Conservation (phyloP, 2,329 filamentous ascomycete species). For the Pseudogymnoascus sp. region DNA sequence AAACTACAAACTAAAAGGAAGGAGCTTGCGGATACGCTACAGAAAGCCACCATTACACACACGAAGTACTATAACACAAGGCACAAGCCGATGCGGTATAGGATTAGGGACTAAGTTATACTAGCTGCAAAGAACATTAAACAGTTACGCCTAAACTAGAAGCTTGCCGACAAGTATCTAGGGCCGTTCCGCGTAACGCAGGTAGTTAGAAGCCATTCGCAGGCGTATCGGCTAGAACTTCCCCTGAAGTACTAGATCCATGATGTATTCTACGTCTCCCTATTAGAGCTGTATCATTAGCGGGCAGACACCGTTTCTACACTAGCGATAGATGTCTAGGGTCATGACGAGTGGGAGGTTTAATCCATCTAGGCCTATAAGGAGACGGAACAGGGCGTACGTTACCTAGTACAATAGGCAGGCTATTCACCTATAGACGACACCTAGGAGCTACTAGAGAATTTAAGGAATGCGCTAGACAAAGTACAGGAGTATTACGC, state of each 20-base stretch:
- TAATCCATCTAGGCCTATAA: background rate
- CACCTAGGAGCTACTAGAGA: background rate
- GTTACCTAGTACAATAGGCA: background rate
- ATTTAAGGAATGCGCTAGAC: too few relatives aligned
- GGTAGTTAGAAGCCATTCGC: too few relatives aligned
- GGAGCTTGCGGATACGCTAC: too few relatives aligned
- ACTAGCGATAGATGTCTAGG: background rate
- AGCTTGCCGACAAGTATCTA: background rate
- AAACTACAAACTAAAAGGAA: background rate
- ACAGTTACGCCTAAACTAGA: background rate
- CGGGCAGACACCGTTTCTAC: background rate
- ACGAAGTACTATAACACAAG: background rate
- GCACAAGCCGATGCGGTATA: background rate
- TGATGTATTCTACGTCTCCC: background rate
- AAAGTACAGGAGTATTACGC: too few relatives aligned
- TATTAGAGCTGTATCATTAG: background rate
- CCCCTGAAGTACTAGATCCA: background rate
- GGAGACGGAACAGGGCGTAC: background rate
- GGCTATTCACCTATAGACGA: background rate
- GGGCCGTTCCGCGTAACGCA: background rate
- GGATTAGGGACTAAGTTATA: background rate
- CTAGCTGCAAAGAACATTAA: background rate
- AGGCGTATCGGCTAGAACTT: too few relatives aligned
- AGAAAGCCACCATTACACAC: background rate
- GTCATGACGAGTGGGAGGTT: background rate